Base-by-base conservation (phyloP, 202 grass and related monocot genomes). In the Bolboschoenoplectus hybrid region DNA sequence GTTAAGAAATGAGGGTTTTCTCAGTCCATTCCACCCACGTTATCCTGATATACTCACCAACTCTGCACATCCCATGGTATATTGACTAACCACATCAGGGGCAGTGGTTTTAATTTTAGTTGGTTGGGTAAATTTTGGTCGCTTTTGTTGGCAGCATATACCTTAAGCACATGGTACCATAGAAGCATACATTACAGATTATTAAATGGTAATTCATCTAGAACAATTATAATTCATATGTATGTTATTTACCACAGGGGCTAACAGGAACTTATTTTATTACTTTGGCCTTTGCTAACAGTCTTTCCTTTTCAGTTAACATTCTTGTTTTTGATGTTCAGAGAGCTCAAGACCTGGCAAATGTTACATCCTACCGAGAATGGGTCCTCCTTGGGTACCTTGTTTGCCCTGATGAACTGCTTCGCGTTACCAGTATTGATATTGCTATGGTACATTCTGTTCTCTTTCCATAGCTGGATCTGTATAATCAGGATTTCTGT, bases 11-110 rank as follows among this genome's bases (percentile, higher is more conserved):
- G 96, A 98, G 83, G 96, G 96, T 52, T 98, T 95, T 90, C 89
- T 98, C n/a, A 98, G 96, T 85, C 96, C 96, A 81, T 98, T 98
- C 85, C 96, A 98, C 73, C 96, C 96, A 17, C 93, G 96, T 84
- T 98, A 98, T 93, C 96, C 93, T 72, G 96, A 98, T 85, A 98
- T 98, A 87, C 93, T 98, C 53, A 98, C 96, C 50, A 98, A 98
- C 45, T 95, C 96, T 84, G 96, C 96, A 80, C 96, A 98, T 85
- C 96, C 96, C 11, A 95, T 90, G 96, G 96, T 98, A 86, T 77
- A 89, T 64, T 88, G 49, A 89, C 89, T 74, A 40, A 88, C 9
- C 76, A 67, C 49, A 69, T 10, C 35, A 82, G 63, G 67, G 60
- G 9, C 56, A 70, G 40, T 74, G 76, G 55, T 71, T 44, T 52